Evolutionary conservation across 352 stramenopile species (phyloP), one percentile per base, ranked within the genome.

Genomic region (Phytopythium delawarense): DNA sequence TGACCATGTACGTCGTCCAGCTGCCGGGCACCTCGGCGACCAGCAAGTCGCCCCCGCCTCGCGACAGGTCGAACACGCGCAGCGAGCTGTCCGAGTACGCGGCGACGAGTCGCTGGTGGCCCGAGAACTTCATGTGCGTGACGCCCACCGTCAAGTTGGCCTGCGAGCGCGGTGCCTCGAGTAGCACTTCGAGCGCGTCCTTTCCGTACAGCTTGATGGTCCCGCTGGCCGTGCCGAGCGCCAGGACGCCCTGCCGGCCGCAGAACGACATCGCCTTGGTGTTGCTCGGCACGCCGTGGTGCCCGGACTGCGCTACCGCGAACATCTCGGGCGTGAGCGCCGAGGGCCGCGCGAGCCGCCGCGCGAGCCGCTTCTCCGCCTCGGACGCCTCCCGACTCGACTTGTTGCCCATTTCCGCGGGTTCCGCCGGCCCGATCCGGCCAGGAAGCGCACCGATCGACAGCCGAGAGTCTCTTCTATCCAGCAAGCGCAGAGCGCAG

Each of bases 211-310:
- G 64, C 57, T 94, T 94, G 23, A 94, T 53, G 39, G 66, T 61
- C 12, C 84, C 81, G 25, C 74, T 79, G 11, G 82, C 74, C 0
- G 79, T 91, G 28, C 81, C 81, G 23, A 94, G 75, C 2, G 80
- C 81, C n/a, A 92, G 65, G 7, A 94, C 67, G 13, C 82, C 85
- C 45, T 89, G 81, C 16, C 74, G 66, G 0, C 75, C 73, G 42
- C 84, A 90, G 54, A 84, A 88, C 56, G 82, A 81, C 61, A 91
- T 57, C 9, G 59, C 58, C 44, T 74, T 74, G n/a, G 81, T 71
- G 54, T 91, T 87, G 60, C 75, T 81, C 11, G 82, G 80, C 37
- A 91, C 71, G 45, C 84, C 82, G 40, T 94, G 85, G 63, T 94
- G 85, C 20, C 74, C 85, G 15, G 71, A 67, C 2, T 71, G 32